phyloP scores from a whole-genome alignment of 768 basidiomycete genomes.

The Mycena metata region DNA sequence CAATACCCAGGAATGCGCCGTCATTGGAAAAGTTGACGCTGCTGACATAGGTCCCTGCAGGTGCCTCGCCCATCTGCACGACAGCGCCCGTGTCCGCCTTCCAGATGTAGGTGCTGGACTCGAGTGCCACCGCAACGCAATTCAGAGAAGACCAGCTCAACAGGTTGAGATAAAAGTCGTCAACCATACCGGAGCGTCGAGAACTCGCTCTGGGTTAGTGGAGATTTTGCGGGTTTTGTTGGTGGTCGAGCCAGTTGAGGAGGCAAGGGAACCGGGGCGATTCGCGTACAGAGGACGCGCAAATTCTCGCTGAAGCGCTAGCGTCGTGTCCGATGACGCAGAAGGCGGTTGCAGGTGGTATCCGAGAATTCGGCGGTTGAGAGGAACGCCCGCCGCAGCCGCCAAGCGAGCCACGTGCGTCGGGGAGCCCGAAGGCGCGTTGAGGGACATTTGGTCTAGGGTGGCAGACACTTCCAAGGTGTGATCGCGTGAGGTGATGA shows the following conservation, averaged over 20 bases:
- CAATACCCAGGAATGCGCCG: conserved; percentile 86
- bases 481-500: conserved; percentile 73
- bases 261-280: conserved; percentile 71
- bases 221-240: conserved; percentile 87
- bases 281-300: conserved; percentile 81
- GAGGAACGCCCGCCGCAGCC: conserved; percentile 79
- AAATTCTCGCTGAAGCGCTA: conserved; percentile 82
- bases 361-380: conserved; percentile 86
- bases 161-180: conserved; percentile 98
- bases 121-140: conserved; percentile 90
- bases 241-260: conserved; percentile 73
- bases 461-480: conserved; percentile 71
- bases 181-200: conserved; percentile 93
- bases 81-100: conserved; percentile 91
- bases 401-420: conserved; percentile 85
- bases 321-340: conserved; percentile 80
- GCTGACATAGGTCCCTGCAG: conserved; percentile 82
- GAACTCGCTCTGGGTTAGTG: conserved; percentile 90
- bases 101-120: conserved; percentile 93
- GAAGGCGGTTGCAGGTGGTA: conserved; percentile 90
- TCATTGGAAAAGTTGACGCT: conserved; percentile 85
- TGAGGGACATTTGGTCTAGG: conserved; percentile 73
- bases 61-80: conserved; percentile 79
- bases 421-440: conserved; percentile 73
- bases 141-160: conserved; percentile 91